Conservation (phyloP, 2,329 filamentous ascomycete genomes). For the Aspergillus quadricinctus region DNA sequence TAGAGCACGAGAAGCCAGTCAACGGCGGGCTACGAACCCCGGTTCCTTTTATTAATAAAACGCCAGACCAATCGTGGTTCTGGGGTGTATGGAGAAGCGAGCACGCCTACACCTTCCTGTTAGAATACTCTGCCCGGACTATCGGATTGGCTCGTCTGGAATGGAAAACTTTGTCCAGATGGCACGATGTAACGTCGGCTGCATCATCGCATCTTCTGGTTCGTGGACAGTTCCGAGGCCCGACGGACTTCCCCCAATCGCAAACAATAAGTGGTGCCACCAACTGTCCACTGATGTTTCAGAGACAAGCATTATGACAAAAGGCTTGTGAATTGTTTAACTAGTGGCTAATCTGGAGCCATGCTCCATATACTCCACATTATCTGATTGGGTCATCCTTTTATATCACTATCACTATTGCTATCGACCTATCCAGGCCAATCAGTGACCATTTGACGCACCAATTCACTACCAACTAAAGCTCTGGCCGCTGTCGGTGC, state of each 20-base stretch:
- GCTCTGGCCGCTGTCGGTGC: background rate
- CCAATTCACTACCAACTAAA: background rate
- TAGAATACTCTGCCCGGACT: background rate
- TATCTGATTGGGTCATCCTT: background rate
- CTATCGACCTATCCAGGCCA: background rate
- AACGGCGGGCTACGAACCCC: background rate
- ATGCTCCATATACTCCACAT: background rate
- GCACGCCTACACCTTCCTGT: background rate
- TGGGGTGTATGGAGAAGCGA: no score
- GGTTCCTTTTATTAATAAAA: background rate
- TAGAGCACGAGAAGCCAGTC: background rate
- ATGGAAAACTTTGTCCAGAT: background rate
- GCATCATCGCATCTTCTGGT: background rate
- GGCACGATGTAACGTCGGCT: background rate
- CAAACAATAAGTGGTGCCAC: background rate
- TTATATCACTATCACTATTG: background rate
- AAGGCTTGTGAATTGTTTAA: background rate
- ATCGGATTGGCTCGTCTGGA: background rate
- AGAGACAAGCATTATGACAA: background rate
- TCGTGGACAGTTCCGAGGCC: background rate
- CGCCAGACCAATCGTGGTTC: no score
- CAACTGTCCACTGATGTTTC: background rate
- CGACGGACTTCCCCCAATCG: background rate
- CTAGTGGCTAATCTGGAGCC: background rate
- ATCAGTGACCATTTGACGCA: background rate